A percentile compares a stretch with the other conserved stretches of the same genome.
phyloP scores from a whole-genome alignment of 345 rosid genomes.

The Syzygium jambos region DNA sequence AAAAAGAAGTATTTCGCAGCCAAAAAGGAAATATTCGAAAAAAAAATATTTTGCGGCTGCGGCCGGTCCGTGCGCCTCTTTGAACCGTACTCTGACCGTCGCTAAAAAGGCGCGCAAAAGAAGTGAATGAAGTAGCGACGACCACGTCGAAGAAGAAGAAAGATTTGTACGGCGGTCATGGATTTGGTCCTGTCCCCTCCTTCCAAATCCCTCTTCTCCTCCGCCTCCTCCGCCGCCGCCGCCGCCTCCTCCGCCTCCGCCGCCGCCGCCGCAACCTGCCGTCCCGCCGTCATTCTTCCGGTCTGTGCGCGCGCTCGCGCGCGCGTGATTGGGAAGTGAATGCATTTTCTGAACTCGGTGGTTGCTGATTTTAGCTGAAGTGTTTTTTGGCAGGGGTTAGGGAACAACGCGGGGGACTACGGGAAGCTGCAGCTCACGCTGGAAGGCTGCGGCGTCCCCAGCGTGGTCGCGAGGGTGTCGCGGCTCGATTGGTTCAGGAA shows the following conservation, averaged over 20 bases:
- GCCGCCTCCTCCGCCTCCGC: constrained; percentile 12
- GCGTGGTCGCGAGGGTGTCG: constrained; percentile 67
- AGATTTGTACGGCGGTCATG: constrained; percentile 14
- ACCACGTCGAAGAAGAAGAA: neutral
- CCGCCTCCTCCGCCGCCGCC: constrained; percentile 13
- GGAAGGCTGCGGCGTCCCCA: constrained; percentile 52
- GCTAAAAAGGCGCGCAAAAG: neutral
- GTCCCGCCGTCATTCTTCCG: constrained; percentile 90
- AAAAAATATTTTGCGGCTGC: neutral
- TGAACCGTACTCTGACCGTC: neutral
- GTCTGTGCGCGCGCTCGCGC: constrained; percentile 19
- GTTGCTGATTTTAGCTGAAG: neutral
- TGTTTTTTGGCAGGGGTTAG: constrained; percentile 47
- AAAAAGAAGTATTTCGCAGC: no score
- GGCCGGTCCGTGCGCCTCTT: neutral
- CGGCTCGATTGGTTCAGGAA: constrained; percentile 86
- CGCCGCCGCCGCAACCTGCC: constrained; percentile 13
- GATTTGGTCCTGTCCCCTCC: constrained; percentile 36
- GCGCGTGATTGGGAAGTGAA: neutral
- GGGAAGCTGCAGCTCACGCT: constrained; percentile 49
- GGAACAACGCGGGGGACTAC: constrained; percentile 83
- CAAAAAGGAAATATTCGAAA: no score
- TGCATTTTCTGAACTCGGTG: neutral
- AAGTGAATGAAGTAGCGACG: neutral
- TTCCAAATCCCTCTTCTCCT: constrained; percentile 19